phyloP scores from a whole-genome alignment of 257 asterid genomes.

The Haberlea rhodopensis region DNA sequence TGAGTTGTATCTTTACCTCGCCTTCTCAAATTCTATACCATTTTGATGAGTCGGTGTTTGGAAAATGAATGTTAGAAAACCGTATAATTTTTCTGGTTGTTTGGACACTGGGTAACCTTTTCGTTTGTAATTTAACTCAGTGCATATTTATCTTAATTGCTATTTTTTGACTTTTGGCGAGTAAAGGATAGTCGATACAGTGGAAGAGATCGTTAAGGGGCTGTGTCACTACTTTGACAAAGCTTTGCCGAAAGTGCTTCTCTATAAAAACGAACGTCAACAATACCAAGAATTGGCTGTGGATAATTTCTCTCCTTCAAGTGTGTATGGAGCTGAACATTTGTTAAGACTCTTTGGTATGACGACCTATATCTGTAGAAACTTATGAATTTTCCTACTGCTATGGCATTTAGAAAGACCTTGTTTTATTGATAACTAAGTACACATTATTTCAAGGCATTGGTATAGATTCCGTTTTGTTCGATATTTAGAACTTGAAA shows the following conservation, averaged over 20 bases:
- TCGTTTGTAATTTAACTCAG: constrained; percentile 1
- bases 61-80: not conserved
- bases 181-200: constrained; percentile 50
- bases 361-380: constrained; percentile 18
- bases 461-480: not conserved
- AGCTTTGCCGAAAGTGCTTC: constrained; percentile 64
- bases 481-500: not conserved
- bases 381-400: constrained; percentile 7
- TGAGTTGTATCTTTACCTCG: not conserved
- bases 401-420: not conserved
- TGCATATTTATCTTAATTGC: not conserved
- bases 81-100: not conserved
- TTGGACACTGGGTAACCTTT: too few relatives aligned
- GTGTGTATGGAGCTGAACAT: constrained; percentile 80
- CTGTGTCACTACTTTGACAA: constrained; percentile 63
- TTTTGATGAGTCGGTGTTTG: not conserved
- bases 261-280: constrained; percentile 65
- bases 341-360: constrained; percentile 73
- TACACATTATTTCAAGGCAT: not conserved
- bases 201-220: constrained; percentile 53
- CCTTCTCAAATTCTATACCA: too few relatives aligned
- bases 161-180: constrained; percentile 27
- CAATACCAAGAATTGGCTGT: constrained; percentile 46
- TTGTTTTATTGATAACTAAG: not conserved
- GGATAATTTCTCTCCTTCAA: constrained; percentile 49